Evolutionary conservation across 345 rosid species (phyloP), one percentile per base, ranked within the genome.

Genomic region (Melaleuca quinquenervia): DNA sequence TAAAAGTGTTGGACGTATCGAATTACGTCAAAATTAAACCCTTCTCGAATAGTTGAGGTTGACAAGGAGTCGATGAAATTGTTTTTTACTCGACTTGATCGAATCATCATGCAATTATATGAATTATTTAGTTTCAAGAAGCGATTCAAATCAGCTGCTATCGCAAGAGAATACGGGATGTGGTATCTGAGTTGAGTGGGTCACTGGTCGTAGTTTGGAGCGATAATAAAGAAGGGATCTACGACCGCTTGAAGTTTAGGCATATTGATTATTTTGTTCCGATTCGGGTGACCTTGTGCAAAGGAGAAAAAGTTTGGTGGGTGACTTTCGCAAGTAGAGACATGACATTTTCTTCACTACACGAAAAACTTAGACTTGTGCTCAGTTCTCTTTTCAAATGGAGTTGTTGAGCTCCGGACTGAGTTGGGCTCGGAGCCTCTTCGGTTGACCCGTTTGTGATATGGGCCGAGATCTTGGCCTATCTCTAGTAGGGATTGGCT

Each of bases 161-260:
- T 62, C 29, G 27, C 1, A 0, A 7, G 2, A 62, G 11, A 55
- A 26, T 7, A 15, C 6, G 0, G 0, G 3, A 51, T 58, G 11
- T 58, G 29, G 2, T 3, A 62, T 29, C 0, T 0, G 6, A 14
- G 5, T 18, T 3, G 11, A 54, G 58, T 8, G 58, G 11, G 11
- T 8, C 9, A 54, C 8, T 5, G 11, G 21, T 8, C 5, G 6
- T 18, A 14, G 3, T 51, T 51, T 14, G 6, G 5, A 51, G 15
- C 18, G 18, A 14, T 15, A 50, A 50, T 50, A 10, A 50, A 50
- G 14, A 50, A 50, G 4, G 15, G 15, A 50, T 3, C 11, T 15
- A 14, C 14, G 15, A 51, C 6, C 5, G 6, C 20, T 14, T 1
- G 20, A 51, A 50, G 12, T 41, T 41, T 2, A 41, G 41, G 41